Base-by-base conservation (phyloP, 1,284 basidiomycete genomes). In the Irpex lacteus region DNA sequence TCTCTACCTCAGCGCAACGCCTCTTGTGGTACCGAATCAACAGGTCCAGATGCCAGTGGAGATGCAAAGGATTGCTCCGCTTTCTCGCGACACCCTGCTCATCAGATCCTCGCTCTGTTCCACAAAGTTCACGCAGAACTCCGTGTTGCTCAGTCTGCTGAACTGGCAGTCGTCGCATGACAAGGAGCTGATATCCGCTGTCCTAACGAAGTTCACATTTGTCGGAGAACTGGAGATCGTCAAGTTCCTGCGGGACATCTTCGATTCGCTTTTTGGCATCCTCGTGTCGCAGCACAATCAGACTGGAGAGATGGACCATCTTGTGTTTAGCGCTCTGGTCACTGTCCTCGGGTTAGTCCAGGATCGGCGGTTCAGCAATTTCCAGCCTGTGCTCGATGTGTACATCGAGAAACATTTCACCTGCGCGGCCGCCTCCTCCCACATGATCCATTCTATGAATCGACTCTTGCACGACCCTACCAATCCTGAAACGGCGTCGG, bases 351-450 rank as follows among this genome's bases (percentile, higher is more conserved):
- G 91, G 1, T 96, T 98, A 67, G 89, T 95, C 13, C 92, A 95
- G 70, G 96, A 98, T 76, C 88, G 96, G 32, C 86, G 96, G n/a
- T 98, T 98, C 82, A 93, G 89, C 75, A 95, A 98, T 74, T 98
- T 98, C 80, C 90, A 93, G 68, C 90, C 94, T 1, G 95, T 97
- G 3, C 80, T 99, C 60, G 94, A 98, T 70, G 88, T 96, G 18
- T 99, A 98, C 76, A 95, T 98, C 70, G 89, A 94, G 70, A 82
- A 89, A 64, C 94, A 98, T 74, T 98, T 98, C 80, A 87, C 80
- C 65, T 94, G 87, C 69, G 84, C 91, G 1, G 78, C 87, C 3
- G 94, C 93, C 0, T 88, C 91, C 0, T 89, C 89, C 15, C 92
- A 90, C 71, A 89, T 98, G 70, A 85, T 96, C 49, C 87, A 86